Conservation (phyloP, 257 asterid genomes). For the Rubia yunnanensis region DNA sequence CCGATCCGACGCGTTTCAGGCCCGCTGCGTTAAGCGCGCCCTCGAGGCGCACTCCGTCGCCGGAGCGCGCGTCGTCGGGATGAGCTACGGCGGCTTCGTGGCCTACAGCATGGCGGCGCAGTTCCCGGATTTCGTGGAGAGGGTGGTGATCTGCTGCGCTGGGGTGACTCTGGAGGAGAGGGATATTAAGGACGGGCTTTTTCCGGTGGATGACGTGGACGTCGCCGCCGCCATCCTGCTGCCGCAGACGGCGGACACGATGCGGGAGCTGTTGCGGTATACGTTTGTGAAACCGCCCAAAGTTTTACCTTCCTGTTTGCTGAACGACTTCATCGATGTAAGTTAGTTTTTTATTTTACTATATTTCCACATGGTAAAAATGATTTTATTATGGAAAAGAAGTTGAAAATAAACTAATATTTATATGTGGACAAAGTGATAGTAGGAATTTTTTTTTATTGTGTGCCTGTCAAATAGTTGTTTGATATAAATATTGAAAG, state of each 20-base stretch:
- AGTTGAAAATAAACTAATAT: not conserved
- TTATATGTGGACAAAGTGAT: not conserved
- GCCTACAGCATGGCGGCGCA: slow-evolving; percentile 62
- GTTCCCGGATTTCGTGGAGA: slow-evolving; percentile 41
- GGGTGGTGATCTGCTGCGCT: slow-evolving; percentile 55
- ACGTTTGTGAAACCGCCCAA: slow-evolving; percentile 45
- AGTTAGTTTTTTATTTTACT: not conserved
- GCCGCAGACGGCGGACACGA: slow-evolving; percentile 58
- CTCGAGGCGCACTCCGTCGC: slow-evolving; percentile 43
- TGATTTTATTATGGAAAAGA: not conserved
- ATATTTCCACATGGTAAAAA: not conserved
- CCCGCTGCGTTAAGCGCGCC: slow-evolving; percentile 45
- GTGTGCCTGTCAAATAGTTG: not conserved
- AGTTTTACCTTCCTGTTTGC: slow-evolving; percentile 44
- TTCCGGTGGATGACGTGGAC: slow-evolving; percentile 47
- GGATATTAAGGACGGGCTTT: slow-evolving; percentile 48
- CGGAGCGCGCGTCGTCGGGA: slow-evolving; percentile 39
- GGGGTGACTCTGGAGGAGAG: slow-evolving; percentile 66
- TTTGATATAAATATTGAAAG: not conserved
- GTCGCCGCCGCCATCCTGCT: slow-evolving; percentile 46
- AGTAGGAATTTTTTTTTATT: not conserved
- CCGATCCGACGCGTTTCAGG: slow-evolving; percentile 52
- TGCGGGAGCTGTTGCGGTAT: slow-evolving; percentile 41
- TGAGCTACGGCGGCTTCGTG: slow-evolving; percentile 75
- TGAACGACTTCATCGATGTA: slow-evolving; percentile 51